Evolutionary conservation across 441 rosid species (phyloP).

Genomic region (Gossypium trilobum): DNA sequence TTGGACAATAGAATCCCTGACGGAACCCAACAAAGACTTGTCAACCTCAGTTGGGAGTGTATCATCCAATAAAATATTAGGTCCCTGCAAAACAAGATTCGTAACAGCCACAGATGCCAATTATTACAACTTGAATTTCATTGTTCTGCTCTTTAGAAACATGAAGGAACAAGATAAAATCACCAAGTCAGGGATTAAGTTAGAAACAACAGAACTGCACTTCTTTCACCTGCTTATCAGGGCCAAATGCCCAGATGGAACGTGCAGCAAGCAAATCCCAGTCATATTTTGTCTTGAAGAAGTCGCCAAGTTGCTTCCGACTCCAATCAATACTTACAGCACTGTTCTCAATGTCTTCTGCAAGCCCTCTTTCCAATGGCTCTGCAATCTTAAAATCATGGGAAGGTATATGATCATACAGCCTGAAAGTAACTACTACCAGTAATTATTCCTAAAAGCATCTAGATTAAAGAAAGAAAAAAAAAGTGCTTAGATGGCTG

Average conservation of each 20-base stretch:
- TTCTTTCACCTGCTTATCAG: constrained; percentile 74
- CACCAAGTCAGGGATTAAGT: constrained; percentile 9
- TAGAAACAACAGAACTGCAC: neutral
- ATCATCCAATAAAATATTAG: constrained; percentile 82
- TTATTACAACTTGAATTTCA: neutral
- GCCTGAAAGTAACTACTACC: neutral
- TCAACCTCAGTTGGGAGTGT: constrained; percentile 93
- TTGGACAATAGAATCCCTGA: constrained; percentile 89
- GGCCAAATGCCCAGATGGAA: constrained; percentile 97
- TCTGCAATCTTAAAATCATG: constrained; percentile 65
- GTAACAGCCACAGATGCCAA: neutral
- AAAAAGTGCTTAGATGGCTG: neutral
- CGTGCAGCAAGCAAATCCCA: constrained; percentile 98
- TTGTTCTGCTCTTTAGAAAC: neutral
- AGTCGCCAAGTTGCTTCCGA: constrained; percentile 75
- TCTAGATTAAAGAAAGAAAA: neutral
- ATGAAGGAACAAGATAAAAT: neutral
- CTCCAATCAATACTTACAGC: constrained; percentile 86
- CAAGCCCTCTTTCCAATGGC: constrained; percentile 91
- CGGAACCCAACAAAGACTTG: constrained; percentile 65
- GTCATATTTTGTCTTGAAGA: constrained; percentile 82
- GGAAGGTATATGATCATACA: constrained; percentile 5
- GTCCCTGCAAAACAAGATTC: constrained; percentile 49
- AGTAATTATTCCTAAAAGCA: constrained; percentile 12
- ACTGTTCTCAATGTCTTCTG: constrained; percentile 86